These are phyloP conservation scores for Astrocystis sublimbata DNA, from an alignment of 495 filamentous ascomycete species.

Conservation along the genomic window DNA sequence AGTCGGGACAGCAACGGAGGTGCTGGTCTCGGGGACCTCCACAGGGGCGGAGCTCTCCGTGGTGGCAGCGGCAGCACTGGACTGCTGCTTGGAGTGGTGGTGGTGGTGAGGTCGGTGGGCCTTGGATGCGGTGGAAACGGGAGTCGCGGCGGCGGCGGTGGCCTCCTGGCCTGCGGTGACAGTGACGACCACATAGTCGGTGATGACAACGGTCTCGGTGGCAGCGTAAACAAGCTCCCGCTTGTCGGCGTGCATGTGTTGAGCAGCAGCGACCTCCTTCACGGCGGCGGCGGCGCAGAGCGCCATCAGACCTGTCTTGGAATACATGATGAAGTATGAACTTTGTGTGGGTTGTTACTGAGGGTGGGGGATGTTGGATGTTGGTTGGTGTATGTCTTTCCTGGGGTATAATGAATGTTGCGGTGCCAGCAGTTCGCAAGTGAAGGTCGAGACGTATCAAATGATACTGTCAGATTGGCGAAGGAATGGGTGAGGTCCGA, in stretches of 20 bases:
- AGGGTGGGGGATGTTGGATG: conserved; percentile 3
- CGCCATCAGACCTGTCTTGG: conserved; percentile 31
- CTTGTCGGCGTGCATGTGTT: conserved; percentile 32
- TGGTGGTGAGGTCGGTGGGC: conserved; percentile 1
- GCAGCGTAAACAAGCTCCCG: conserved; percentile 27
- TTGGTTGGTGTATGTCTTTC: conserved; percentile 6
- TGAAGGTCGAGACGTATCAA: conserved; percentile 28
- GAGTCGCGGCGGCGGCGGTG: conserved; percentile 9
- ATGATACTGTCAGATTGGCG: conserved; percentile 22
- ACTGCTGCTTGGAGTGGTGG: conserved; percentile 9
- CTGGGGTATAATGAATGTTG: conserved; percentile 26
- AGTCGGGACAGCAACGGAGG: not conserved
- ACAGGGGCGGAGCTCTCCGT: not conserved
- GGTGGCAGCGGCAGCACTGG: conserved; percentile 1
- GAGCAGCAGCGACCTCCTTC: conserved; percentile 26
- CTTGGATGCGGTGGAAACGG: not conserved
- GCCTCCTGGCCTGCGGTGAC: conserved; percentile 22
- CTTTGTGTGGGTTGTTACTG: too few relatives aligned
- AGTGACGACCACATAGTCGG: conserved; percentile 30
- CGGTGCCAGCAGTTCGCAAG: conserved; percentile 33
- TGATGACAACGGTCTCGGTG: conserved; percentile 33
- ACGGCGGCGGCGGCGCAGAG: conserved; percentile 31
- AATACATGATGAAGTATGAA: conserved; percentile 31
- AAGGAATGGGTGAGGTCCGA: conserved; percentile 27
- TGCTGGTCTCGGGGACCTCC: conserved; percentile 8